Evolutionary conservation across 2,329 filamentous ascomycete species (phyloP).

Genomic region (Cordyceps cateniannulata): DNA sequence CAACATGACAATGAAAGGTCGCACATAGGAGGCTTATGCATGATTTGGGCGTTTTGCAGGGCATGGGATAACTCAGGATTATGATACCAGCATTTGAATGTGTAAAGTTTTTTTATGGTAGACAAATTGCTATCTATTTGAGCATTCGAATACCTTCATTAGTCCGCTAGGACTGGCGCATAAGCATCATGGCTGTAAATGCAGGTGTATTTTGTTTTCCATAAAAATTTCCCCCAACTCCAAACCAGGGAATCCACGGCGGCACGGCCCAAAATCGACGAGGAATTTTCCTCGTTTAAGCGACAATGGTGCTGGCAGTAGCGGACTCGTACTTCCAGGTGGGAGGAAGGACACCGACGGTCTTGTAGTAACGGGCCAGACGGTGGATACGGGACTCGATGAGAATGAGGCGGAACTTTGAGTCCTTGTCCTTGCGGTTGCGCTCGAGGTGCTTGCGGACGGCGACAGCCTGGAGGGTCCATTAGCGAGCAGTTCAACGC

Average conservation of each 20-base stretch:
- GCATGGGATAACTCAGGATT: neutral
- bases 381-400: constrained; percentile 99
- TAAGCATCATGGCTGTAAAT: constrained; percentile 40
- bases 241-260: constrained; percentile 33
- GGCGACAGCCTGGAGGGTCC: constrained; percentile 66
- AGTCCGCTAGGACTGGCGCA: constrained; percentile 29
- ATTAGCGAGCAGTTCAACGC: constrained; percentile 17
- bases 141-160: constrained; percentile 28
- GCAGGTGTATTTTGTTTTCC: constrained; percentile 28
- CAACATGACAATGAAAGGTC: neutral
- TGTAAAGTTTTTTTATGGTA: constrained; percentile 18
- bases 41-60: constrained; percentile 4
- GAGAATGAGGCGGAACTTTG: constrained; percentile 99
- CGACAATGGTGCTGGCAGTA: constrained; percentile 89
- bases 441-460: constrained; percentile 99
- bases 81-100: constrained; percentile 6
- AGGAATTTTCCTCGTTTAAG: constrained; percentile 50
- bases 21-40: neutral
- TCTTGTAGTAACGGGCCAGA: constrained; percentile 99
- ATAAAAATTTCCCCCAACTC: constrained; percentile 37
- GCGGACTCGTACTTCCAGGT: constrained; percentile 99
- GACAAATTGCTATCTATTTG: constrained; percentile 22
- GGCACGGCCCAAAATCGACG: constrained; percentile 10
- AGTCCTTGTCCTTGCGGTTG: constrained; percentile 99
- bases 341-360: constrained; percentile 73